Conservation (phyloP, 2,329 filamentous ascomycete species). For the Passalora sequoiae region DNA sequence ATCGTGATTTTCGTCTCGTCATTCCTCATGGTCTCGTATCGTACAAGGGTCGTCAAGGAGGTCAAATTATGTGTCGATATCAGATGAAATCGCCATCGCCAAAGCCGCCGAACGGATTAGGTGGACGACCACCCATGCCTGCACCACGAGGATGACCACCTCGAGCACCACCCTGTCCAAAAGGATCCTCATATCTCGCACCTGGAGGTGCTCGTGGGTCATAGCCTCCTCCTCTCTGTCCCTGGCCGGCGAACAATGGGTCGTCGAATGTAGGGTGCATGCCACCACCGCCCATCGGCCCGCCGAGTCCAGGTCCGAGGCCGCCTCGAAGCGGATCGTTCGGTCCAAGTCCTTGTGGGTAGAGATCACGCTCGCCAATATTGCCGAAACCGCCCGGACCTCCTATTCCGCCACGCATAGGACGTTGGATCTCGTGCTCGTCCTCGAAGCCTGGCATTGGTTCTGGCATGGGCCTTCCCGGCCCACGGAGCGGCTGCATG, state of each 20-base stretch:
- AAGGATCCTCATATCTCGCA: conserved; percentile 84
- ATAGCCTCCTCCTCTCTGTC: conserved; percentile 45
- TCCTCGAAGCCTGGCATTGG: conserved; percentile 89
- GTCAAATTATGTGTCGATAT: too few relatives aligned
- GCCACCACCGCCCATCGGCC: conserved; percentile 57
- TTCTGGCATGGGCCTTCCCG: conserved; percentile 60
- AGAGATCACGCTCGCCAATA: conserved; percentile 80
- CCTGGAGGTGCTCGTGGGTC: conserved; percentile 77
- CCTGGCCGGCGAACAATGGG: conserved; percentile 64
- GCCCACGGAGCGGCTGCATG: conserved; percentile 48
- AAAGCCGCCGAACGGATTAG: conserved; percentile 58
- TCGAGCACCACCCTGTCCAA: conserved; percentile 59
- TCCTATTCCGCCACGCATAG: conserved; percentile 51
- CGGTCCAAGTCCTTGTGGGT: conserved; percentile 80
- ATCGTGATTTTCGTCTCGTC: too few relatives aligned
- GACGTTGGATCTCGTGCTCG: conserved; percentile 75
- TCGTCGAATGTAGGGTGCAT: conserved; percentile 98
- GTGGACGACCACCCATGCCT: conserved; percentile 45
- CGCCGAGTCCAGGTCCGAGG: conserved; percentile 51
- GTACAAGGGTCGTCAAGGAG: too few relatives aligned
- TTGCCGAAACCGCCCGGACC: conserved; percentile 37
- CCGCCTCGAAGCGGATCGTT: conserved; percentile 72
- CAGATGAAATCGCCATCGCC: conserved; percentile 56
- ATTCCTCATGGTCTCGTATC: too few relatives aligned
- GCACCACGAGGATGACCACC: conserved; percentile 44